Percentiles rank a stretch among this genome's conserved stretches.
phyloP scores from a whole-genome alignment of 2,329 filamentous ascomycete genomes.

The Pseudogymnoascus sp. region DNA sequence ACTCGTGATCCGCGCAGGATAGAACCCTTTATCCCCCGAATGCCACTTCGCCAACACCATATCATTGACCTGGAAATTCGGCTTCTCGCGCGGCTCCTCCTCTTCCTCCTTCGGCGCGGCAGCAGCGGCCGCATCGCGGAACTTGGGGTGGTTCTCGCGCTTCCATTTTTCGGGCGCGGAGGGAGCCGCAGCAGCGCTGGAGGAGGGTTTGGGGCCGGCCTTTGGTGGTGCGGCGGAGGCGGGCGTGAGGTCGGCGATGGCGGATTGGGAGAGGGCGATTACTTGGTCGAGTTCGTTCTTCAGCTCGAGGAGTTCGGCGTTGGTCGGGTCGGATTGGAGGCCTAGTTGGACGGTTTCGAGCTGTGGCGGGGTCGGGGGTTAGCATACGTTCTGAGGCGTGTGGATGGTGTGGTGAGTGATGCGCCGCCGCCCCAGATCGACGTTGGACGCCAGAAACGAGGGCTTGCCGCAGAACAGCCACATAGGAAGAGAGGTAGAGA shows the following conservation, averaged over 20 bases:
- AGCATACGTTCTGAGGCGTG: conserved; percentile 11
- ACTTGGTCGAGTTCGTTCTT: conserved; percentile 75
- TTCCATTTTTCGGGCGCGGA: conserved; percentile 68
- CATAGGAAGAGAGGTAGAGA: not conserved
- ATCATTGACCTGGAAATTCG: conserved; percentile 78
- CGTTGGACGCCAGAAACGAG: not conserved
- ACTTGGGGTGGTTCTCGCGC: conserved; percentile 72
- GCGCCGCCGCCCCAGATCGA: not conserved
- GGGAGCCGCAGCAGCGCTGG: conserved; percentile 33
- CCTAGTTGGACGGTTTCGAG: conserved; percentile 71
- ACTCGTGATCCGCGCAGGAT: conserved; percentile 85
- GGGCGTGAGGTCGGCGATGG: conserved; percentile 73
- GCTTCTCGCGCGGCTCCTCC: conserved; percentile 30
- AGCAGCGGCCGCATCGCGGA: conserved; percentile 50
- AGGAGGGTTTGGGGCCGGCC: conserved; percentile 21
- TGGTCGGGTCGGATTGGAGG: conserved; percentile 73
- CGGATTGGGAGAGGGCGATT: conserved; percentile 70
- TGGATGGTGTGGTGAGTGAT: not conserved
- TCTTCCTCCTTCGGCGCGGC: conserved; percentile 49
- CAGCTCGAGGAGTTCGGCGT: conserved; percentile 68
- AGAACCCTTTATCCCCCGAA: conserved; percentile 82
- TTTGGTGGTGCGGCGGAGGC: conserved; percentile 30
- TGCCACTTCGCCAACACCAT: conserved; percentile 85
- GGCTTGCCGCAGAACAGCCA: not conserved
- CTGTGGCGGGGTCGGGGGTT: conserved; percentile 35